phyloP scores from a whole-genome alignment of 2,329 filamentous ascomycete species.

The Talaromyces piceae region DNA sequence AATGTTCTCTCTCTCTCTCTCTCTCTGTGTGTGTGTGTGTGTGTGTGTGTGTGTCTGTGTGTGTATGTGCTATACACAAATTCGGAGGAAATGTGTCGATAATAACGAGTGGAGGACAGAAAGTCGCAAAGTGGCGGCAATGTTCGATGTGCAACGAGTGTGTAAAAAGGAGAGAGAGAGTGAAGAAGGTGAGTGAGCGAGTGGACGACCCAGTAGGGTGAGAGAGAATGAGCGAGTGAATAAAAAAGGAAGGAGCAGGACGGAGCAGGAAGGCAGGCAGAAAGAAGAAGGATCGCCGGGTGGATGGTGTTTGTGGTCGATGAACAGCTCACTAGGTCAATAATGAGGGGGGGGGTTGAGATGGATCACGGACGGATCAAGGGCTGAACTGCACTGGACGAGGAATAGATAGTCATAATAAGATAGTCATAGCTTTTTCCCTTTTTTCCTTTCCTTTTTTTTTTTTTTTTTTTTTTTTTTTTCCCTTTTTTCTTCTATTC shows the following conservation, averaged over 20 bases:
- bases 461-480: too few relatives aligned
- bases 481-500: too few relatives aligned
- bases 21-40: not conserved
- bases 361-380: not conserved
- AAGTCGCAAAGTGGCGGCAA: not conserved
- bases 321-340: too few relatives aligned
- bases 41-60: not conserved
- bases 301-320: not conserved
- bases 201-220: not conserved
- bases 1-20: too few relatives aligned
- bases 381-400: not conserved
- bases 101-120: not conserved
- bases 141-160: not conserved
- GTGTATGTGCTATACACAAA: not conserved
- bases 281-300: constrained; percentile 1
- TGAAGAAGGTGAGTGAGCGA: not conserved
- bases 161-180: not conserved
- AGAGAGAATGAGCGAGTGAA: not conserved
- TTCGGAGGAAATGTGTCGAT: not conserved
- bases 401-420: too few relatives aligned
- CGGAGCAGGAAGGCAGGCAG: too few relatives aligned
- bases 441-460: too few relatives aligned
- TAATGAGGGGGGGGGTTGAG: not conserved
- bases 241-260: not conserved
- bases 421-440: not conserved